Base-by-base conservation (phyloP, 176 grass and related monocot species). In the Aegilops umbellulata region DNA sequence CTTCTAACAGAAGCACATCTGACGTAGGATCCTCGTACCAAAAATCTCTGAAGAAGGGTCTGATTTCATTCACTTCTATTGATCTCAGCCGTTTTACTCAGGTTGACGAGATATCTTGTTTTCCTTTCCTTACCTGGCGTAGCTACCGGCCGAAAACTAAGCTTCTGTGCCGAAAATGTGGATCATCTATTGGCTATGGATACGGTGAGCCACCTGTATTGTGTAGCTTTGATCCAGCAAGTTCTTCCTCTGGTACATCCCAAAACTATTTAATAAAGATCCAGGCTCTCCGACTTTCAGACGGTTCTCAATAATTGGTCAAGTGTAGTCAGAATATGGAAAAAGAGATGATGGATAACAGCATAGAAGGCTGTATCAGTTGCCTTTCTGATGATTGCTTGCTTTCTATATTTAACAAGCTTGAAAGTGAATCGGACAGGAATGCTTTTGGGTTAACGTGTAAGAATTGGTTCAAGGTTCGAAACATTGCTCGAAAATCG, bases 361-460 rank as follows among this genome's bases (percentile, higher is more conserved):
- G 36, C 46, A 53, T 69, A 38, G 77, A 88, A 30, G 82, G 65
- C 85, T 86, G 34, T 32, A 86, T 60, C 22, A 47, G 15, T 57
- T 85, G 23, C 79, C 64, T 95, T 36, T 94, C 95, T 16, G 86
- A 94, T 13, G 95, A 95, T 89, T 95, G 95, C 69, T 84, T 98
- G 74, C 44, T 92, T 83, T 80, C 81, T 77, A 89, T 98, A 89
- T 89, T 92, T 77, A 87, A 80, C 72, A 92, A 88, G 81, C 84
- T 95, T 67, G 87, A 86, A 68, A 92, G 69, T 74, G 78, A 67
- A 55, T 71, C 57, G 6, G 96, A 95, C 30, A 89, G 79, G 69
- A 92, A 92, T 86, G 86, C 90, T 68, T 98, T 98, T 89, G 93
- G 91, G n/a, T 85, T 95, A 80, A 95, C 95, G 42, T 98, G 93